phyloP scores from a whole-genome alignment of 805 yeast species.

The Hanseniaspora taiwanica region DNA sequence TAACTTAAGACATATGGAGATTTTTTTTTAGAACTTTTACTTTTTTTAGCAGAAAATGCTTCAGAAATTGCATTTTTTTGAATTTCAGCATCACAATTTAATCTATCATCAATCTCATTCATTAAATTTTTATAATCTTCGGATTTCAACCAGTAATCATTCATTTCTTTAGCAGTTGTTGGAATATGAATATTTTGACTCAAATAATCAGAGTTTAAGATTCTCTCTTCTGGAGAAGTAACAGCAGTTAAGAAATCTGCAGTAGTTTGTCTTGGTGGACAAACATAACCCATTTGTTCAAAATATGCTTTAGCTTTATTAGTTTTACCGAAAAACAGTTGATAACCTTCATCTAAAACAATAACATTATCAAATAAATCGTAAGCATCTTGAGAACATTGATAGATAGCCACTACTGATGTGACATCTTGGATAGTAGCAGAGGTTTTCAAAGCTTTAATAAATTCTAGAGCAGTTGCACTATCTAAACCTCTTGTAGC shows the following conservation, averaged over 20 bases:
- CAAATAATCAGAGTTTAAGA: slow-evolving; percentile 20
- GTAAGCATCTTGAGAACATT: slow-evolving; percentile 56
- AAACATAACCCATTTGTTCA: slow-evolving; percentile 48
- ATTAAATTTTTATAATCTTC: slow-evolving; percentile 29
- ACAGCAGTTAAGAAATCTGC: slow-evolving; percentile 61
- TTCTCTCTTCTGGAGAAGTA: slow-evolving; percentile 53
- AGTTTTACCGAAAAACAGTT: slow-evolving; percentile 53
- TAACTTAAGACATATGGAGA: slow-evolving; percentile 46
- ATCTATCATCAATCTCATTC: slow-evolving; percentile 33
- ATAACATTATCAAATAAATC: slow-evolving; percentile 49
- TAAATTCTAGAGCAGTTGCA: slow-evolving; percentile 68
- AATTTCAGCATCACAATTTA: slow-evolving; percentile 13
- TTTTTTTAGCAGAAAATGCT: slow-evolving; percentile 40
- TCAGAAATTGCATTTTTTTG: slow-evolving; percentile 15
- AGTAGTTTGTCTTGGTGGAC: slow-evolving; percentile 54
- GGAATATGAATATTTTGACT: slow-evolving; percentile 43
- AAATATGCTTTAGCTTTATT: slow-evolving; percentile 43
- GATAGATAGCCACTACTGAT: slow-evolving; percentile 57
- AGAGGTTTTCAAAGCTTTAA: slow-evolving; percentile 50
- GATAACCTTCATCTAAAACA: slow-evolving; percentile 46
- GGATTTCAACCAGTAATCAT: slow-evolving; percentile 42
- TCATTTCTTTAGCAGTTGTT: slow-evolving; percentile 48
- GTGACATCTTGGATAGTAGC: slow-evolving; percentile 40
- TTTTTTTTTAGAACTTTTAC: slow-evolving; percentile 30
- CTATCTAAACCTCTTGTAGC: slow-evolving; percentile 80